phyloP scores from a whole-genome alignment of 176 grass and related monocot genomes.

The Pontederia paniculata region DNA sequence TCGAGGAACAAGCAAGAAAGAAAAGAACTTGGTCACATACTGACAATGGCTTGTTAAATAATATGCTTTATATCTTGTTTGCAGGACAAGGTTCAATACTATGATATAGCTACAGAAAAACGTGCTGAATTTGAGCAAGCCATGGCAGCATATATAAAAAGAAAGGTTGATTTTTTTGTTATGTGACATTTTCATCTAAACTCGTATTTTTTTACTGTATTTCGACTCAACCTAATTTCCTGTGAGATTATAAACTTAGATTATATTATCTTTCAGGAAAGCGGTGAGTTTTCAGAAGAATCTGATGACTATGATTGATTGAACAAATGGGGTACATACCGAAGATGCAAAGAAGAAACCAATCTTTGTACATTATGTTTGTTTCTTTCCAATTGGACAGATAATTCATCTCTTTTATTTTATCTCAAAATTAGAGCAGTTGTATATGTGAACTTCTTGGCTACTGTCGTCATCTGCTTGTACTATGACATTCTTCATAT shows the following conservation, averaged over 20 bases:
- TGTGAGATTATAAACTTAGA: neutral
- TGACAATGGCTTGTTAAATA: too few species aligned
- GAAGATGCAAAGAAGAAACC: neutral
- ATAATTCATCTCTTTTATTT: neutral
- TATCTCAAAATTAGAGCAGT: neutral
- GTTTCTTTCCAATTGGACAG: neutral
- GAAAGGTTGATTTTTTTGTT: conserved; percentile 31
- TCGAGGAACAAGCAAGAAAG: too few species aligned
- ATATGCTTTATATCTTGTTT: neutral
- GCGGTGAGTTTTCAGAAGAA: conserved; percentile 34
- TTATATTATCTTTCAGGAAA: conserved; percentile 33
- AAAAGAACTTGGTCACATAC: too few species aligned
- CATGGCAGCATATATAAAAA: conserved; percentile 72
- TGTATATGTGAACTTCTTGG: too few species aligned
- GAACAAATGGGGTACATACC: neutral
- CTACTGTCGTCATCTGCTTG: too few species aligned
- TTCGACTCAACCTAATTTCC: neutral
- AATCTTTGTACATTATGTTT: conserved; percentile 1
- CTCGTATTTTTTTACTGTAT: neutral
- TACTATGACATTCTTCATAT: too few species aligned
- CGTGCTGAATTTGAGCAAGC: conserved; percentile 76
- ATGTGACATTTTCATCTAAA: neutral
- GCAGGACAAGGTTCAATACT: conserved; percentile 86
- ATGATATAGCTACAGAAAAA: conserved; percentile 82
- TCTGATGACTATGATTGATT: conserved; percentile 25